These are phyloP conservation scores for Amyloporia xantha DNA, from an alignment of 768 basidiomycete species.

Conservation along the genomic window DNA sequence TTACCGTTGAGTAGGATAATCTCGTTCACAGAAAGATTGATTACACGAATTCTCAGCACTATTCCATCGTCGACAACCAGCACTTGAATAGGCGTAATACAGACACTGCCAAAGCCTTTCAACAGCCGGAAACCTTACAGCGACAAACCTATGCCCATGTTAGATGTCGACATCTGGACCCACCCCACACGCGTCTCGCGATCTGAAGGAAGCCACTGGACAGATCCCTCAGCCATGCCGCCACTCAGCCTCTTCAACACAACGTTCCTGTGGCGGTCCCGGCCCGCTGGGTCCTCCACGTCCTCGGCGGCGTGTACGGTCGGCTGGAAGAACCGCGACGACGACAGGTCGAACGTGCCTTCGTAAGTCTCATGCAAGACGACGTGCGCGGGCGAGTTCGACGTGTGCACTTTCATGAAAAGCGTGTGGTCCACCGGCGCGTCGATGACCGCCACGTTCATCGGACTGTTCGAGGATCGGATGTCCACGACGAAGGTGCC, in stretches of 20 bases:
- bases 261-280: conserved; percentile 8
- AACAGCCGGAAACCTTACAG: too few relatives aligned
- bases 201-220: conserved; percentile 6
- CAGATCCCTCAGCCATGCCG: conserved; percentile 6
- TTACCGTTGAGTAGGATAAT: too few relatives aligned
- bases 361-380: conserved; percentile 31
- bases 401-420: conserved; percentile 22
- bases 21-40: too few relatives aligned
- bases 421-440: conserved; percentile 31
- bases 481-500: conserved; percentile 28
- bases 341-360: conserved; percentile 28
- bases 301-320: conserved; percentile 2
- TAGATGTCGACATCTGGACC: conserved; percentile 8
- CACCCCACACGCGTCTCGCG: conserved; percentile 3
- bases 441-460: conserved; percentile 25
- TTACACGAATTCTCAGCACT: too few relatives aligned
- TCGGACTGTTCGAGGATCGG: conserved; percentile 28
- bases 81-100: too few relatives aligned
- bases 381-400: conserved; percentile 30
- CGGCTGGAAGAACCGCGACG: conserved; percentile 9
- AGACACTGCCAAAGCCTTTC: too few relatives aligned
- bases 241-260: neutral
- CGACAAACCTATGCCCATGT: conserved; percentile 1
- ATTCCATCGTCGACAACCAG: too few relatives aligned
- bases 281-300: conserved; percentile 16